Conservation (phyloP, 306 rosid species). For the Cicer arietinum region DNA sequence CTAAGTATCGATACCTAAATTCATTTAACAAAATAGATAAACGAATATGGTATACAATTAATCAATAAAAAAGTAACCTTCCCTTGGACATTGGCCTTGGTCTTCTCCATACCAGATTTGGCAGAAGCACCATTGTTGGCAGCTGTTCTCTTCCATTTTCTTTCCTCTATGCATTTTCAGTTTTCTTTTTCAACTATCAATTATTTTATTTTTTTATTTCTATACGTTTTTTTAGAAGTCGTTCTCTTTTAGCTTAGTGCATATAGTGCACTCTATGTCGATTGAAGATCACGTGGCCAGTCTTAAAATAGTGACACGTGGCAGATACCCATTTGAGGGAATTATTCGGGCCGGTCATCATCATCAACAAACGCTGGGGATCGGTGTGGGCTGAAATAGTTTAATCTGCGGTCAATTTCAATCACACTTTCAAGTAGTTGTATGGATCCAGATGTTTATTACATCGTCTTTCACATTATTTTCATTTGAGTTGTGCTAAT, state of each 20-base stretch:
- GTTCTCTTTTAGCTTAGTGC: not conserved
- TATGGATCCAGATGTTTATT: too few species aligned
- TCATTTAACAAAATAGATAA: too few species aligned
- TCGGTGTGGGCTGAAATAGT: too few species aligned
- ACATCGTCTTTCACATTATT: too few species aligned
- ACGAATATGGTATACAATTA: too few species aligned
- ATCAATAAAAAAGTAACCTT: conserved; percentile 49
- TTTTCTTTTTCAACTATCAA: not conserved
- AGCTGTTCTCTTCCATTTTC: conserved; percentile 55
- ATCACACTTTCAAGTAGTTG: too few species aligned
- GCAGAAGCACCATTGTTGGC: conserved; percentile 83
- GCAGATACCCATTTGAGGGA: too few species aligned
- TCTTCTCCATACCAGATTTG: conserved; percentile 77
- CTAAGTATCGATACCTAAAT: too few species aligned
- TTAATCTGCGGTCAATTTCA: too few species aligned
- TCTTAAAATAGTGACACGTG: conserved; percentile 17
- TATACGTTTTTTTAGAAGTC: not conserved
- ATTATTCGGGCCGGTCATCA: too few species aligned
- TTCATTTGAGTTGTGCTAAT: too few species aligned
- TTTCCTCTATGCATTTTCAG: conserved; percentile 62
- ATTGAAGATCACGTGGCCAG: conserved; percentile 19
- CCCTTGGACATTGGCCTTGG: conserved; percentile 76
- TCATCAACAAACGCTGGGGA: too few species aligned
- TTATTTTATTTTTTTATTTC: not conserved
- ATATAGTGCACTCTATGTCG: not conserved